Evolutionary conservation across 805 yeast species (phyloP), one percentile per base, ranked within the genome.

Genomic region (Kazachstania africana): DNA sequence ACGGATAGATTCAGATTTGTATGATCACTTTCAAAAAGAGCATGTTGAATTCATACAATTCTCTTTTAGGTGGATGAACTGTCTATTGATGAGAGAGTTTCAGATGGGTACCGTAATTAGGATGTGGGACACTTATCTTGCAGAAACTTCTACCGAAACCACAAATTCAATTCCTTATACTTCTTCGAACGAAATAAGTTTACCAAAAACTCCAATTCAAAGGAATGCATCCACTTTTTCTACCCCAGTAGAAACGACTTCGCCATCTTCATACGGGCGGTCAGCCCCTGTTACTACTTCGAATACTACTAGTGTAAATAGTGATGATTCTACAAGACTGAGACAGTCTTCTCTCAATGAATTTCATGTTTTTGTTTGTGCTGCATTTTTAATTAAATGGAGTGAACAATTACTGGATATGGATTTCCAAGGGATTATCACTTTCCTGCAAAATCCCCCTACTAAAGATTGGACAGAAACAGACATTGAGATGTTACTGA

Each of bases 51-150:
- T 91, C 48, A 74, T 91, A 40, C 98, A 91, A 57, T 91, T 91
- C 56, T 74, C 95, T 14, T 91, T 91, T 61, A 67, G 98, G 43
- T 91, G 98, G 98, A 91, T 91, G 97, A 91, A 91, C 58, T 91
- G 98, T 61, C 62, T 91, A 47, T 62, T 91, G 30, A 91, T 91
- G 98, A 72, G 98, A 42, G 98, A 91, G 47, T 66, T 91, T 27
- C 73, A 78, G 26, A 74, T 91, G 47, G 62, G 63, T 19, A 70
- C 83, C 37, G 80, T 87, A 4, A 75, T 87, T 15, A 66, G 98
- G 35, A 88, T 91, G 94, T 91, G 98, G 97, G 98, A 91, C 51
- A 87, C 98, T 0, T 91, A 91, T 53, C 55, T 81, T 3, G 70
- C 82, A 30, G 85, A 81, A 48, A 69, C 71, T 14, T 55, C 60